Percentiles rank a stretch among this genome's conserved stretches.
Conservation (phyloP, 176 grass and related monocot genomes). For the Oryza glaberrima region DNA sequence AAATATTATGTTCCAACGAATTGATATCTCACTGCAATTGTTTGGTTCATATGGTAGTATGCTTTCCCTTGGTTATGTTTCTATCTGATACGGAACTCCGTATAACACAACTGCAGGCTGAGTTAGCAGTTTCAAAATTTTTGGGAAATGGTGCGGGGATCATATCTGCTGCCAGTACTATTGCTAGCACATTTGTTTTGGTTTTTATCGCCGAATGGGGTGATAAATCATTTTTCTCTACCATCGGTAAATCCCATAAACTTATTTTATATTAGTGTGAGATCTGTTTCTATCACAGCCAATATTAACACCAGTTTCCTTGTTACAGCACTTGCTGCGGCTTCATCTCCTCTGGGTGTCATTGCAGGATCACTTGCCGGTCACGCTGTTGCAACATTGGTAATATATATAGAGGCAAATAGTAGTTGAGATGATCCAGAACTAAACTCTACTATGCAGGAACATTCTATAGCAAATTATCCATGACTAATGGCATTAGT, state of each 20-base stretch:
- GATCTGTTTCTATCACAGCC: conserved; percentile 19
- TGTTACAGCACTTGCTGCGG: conserved; percentile 81
- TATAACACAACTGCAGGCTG: conserved; percentile 65
- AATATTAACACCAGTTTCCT: conserved; percentile 36
- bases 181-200: conserved; percentile 90
- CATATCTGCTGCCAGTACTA: conserved; percentile 77
- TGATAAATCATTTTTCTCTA: conserved; percentile 99
- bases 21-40: not conserved
- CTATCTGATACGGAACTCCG: not conserved
- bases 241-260: conserved; percentile 63
- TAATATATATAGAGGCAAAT: conserved; percentile 41
- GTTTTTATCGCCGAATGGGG: conserved; percentile 99
- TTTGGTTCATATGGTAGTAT: not conserved
- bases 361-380: conserved; percentile 87
- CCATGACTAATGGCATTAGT: not conserved
- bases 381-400: conserved; percentile 93
- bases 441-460: conserved; percentile 15
- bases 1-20: not conserved
- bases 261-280: not conserved
- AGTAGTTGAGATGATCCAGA: conserved; percentile 2
- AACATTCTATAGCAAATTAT: not conserved
- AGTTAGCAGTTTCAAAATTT: conserved; percentile 95
- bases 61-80: conserved; percentile 12
- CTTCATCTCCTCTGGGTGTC: conserved; percentile 96
- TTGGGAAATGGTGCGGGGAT: conserved; percentile 91